phyloP scores from a whole-genome alignment of 192 early-diverging fungal species.

The Endogone sp. region DNA sequence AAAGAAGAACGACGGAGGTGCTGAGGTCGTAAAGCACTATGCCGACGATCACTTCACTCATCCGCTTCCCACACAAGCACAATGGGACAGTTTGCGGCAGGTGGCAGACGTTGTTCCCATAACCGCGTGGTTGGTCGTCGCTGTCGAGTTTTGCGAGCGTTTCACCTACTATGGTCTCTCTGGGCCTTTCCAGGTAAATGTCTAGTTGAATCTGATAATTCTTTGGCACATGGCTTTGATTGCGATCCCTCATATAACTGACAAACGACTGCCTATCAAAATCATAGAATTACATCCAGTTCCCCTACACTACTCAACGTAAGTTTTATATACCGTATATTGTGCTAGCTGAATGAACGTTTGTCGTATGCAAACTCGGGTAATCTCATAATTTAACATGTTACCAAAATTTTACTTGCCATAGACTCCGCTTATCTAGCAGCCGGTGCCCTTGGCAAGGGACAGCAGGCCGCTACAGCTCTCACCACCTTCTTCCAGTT shows the following conservation, averaged over 20 bases:
- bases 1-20: not conserved
- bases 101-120: conserved; percentile 56
- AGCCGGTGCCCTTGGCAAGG: conserved; percentile 44
- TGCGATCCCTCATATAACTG: no score
- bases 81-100: conserved; percentile 46
- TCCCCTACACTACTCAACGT: conserved; percentile 29
- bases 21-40: conserved; percentile 16
- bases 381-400: not conserved
- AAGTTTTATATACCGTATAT: conserved; percentile 12
- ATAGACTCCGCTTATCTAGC: conserved; percentile 32
- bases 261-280: no score
- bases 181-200: conserved; percentile 55
- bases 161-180: conserved; percentile 61
- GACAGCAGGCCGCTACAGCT: conserved; percentile 51
- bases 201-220: no score
- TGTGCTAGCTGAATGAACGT: not conserved
- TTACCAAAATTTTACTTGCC: conserved; percentile 1
- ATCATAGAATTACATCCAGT: conserved; percentile 54
- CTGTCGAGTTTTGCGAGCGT: conserved; percentile 59
- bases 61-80: conserved; percentile 53
- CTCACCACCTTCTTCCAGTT: conserved; percentile 57
- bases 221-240: no score
- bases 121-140: conserved; percentile 46
- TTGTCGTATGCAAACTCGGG: not conserved
- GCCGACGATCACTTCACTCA: conserved; percentile 34